Evolutionary conservation across 2,329 filamentous ascomycete genomes (phyloP).

Genomic region (Aureobasidium melanogenum): DNA sequence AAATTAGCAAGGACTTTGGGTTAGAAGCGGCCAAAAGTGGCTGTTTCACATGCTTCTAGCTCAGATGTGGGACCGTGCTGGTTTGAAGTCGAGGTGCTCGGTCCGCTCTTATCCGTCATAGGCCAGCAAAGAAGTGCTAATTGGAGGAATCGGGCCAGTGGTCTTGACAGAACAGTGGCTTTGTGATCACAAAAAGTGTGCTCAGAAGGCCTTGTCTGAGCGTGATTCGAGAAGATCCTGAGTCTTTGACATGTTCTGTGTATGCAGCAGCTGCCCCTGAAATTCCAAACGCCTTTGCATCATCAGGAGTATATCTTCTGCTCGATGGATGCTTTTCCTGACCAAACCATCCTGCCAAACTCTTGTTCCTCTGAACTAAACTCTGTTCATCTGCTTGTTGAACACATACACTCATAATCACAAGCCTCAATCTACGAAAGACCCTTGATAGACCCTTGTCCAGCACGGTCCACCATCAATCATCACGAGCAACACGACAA

Average conservation of each 20-base stretch:
- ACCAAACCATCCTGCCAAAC: background rate
- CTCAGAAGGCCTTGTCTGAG: constrained; percentile 7
- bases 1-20: background rate
- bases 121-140: background rate
- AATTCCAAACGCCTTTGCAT: constrained; percentile 9
- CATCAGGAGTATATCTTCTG: constrained; percentile 3
- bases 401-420: background rate
- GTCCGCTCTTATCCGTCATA: background rate
- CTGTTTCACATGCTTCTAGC: constrained; percentile 10
- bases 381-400: background rate
- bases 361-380: no score
- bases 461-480: background rate
- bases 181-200: background rate
- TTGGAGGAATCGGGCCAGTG: background rate
- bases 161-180: background rate
- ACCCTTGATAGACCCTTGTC: background rate
- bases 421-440: background rate
- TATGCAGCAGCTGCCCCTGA: background rate
- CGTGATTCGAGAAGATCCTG: background rate
- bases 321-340: background rate
- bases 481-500: background rate
- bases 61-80: background rate
- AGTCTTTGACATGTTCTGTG: background rate
- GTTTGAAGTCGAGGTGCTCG: background rate
- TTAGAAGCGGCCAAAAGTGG: background rate